Base-by-base conservation (phyloP, 495 filamentous ascomycete genomes). In the Margaritispora aquatica region DNA sequence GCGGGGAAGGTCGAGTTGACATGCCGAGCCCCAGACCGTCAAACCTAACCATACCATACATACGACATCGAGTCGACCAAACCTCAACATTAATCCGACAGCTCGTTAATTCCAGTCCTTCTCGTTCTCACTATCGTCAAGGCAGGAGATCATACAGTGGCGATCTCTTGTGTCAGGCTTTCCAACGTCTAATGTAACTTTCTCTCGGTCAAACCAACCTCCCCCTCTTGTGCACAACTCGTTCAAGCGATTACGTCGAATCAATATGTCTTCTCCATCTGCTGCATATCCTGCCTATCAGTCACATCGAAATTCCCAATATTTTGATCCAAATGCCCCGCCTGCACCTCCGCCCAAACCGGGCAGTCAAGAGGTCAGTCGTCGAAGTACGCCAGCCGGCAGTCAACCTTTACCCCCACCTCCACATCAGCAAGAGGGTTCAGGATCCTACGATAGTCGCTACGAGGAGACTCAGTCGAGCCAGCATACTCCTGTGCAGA, bases 261-360 rank as follows among this genome's bases (percentile, higher is more conserved):
- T 26, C 47, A 50, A 23, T 49, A 64, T 62, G 62, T 47, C 62
- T 19, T 62, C 61, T 57, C 58, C 57, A 1, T 62, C 58, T 13
- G 34, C 51, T 5, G 58, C 50, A n/a, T 67, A 63, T 54, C 55
- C 61, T 51, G 26, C 65, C 5, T 67, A 61, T 57, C 62, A 63
- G 49, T 38, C 65, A 27, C 62, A 61, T 55, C 61, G 56, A 54
- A 59, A 57, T 21, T 66, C 66, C 9, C 63, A 68, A 41, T 59
- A 57, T 23, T 62, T 62, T 29, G 73, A 77, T 54, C 69, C 74
- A 9, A 79, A 82, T 55, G 76, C 84, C 10, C 86, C 88, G 9
- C 87, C 88, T 1, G 77, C 82, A 9, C 87, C 85, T 36, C 88
- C 88, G 2, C 88, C 88, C 0, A 91, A 91, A 64, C 87, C 87